Evolutionary conservation across 768 basidiomycete species (phyloP).

Genomic region (Collybia mongolica): DNA sequence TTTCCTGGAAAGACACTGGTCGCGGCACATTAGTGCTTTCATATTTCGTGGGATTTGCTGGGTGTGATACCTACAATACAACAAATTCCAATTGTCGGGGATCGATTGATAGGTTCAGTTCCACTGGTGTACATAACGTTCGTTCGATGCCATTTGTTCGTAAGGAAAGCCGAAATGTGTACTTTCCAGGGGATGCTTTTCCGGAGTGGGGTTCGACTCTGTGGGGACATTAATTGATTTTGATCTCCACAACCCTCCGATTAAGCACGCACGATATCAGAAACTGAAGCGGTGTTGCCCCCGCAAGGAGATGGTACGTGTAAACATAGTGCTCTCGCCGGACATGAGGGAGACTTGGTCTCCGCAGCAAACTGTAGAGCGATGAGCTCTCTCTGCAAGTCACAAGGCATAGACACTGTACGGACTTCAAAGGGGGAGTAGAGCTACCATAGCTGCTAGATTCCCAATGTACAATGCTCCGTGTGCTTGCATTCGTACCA

Average conservation of each 20-base stretch:
- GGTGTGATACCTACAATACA: constrained; percentile 51
- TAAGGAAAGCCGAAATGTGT: constrained; percentile 52
- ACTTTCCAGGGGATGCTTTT: constrained; percentile 41
- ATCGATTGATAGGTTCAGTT: constrained; percentile 47
- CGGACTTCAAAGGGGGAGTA: constrained; percentile 17
- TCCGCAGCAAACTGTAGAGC: constrained; percentile 2
- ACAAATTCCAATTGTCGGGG: constrained; percentile 56
- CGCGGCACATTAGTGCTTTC: constrained; percentile 4
- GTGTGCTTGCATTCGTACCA: constrained; percentile 11
- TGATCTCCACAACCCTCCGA: too few relatives aligned
- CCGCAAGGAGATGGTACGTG: constrained; percentile 47
- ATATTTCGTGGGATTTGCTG: not conserved
- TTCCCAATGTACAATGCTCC: constrained; percentile 21
- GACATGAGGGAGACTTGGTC: constrained; percentile 17
- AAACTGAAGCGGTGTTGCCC: constrained; percentile 44
- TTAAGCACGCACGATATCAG: constrained; percentile 45
- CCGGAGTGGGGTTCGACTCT: constrained; percentile 47
- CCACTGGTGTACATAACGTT: constrained; percentile 44
- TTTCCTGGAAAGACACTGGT: constrained; percentile 61
- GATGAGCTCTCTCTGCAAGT: not conserved
- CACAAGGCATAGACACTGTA: not conserved
- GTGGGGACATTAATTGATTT: constrained; percentile 3
- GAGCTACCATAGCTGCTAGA: constrained; percentile 18
- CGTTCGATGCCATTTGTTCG: constrained; percentile 57
- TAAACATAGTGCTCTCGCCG: constrained; percentile 48